Conservation (phyloP, 2,329 filamentous ascomycete genomes). For the Penicillium thymicola region DNA sequence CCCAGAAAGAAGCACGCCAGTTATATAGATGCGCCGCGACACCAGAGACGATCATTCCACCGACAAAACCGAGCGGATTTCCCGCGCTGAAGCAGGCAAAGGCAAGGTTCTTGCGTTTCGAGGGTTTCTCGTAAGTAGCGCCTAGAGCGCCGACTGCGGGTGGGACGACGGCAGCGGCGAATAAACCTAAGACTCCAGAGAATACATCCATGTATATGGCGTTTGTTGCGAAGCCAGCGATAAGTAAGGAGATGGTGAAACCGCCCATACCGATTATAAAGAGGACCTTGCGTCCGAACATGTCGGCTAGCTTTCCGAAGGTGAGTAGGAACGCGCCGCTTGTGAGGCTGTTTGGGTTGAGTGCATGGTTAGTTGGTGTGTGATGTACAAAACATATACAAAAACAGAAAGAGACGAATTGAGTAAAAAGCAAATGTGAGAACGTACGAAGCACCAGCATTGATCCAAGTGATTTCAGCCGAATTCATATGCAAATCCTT, state of each 20-base stretch:
- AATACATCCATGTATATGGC: conserved; percentile 61
- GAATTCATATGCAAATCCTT: conserved; percentile 60
- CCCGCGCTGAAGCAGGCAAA: conserved; percentile 62
- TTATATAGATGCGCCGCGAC: conserved; percentile 59
- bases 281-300: conserved; percentile 61
- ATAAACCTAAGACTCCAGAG: conserved; percentile 62
- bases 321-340: conserved; percentile 64
- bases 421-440: not conserved
- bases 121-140: conserved; percentile 60
- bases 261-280: conserved; percentile 59
- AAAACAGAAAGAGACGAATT: not conserved
- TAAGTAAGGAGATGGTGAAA: conserved; percentile 56
- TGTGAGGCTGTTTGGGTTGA: conserved; percentile 46
- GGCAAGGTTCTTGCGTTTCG: conserved; percentile 60
- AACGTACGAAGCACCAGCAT: conserved; percentile 56
- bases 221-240: conserved; percentile 58
- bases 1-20: conserved; percentile 63
- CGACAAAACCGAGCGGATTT: conserved; percentile 57
- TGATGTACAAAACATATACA: not conserved
- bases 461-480: conserved; percentile 66
- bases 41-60: conserved; percentile 60
- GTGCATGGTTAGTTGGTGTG: conserved; percentile 5
- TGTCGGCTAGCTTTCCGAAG: conserved; percentile 63
- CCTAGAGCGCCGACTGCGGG: conserved; percentile 64
- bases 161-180: conserved; percentile 61